A percentile compares a stretch with the other conserved stretches of the same genome.
These are phyloP conservation scores for Mycosarcoma mackinlayi DNA, from an alignment of 1,284 basidiomycete species.

Conservation along the genomic window DNA sequence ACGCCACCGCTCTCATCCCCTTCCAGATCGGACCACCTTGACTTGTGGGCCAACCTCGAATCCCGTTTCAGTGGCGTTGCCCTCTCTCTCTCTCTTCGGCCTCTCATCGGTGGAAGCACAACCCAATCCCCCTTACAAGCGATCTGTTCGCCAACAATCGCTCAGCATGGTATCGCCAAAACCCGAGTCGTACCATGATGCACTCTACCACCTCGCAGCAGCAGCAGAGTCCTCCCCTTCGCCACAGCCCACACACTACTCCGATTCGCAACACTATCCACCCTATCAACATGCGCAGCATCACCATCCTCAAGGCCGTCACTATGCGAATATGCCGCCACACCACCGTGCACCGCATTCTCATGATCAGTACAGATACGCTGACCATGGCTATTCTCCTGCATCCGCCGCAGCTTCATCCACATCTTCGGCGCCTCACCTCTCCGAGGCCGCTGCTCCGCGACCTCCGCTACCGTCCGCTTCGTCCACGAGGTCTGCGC, in stretches of 20 bases:
- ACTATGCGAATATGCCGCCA: slow-evolving; percentile 12
- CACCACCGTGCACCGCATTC: slow-evolving; percentile 17
- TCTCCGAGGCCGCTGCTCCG: background rate
- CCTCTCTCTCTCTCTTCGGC: too few relatives aligned
- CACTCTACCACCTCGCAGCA: slow-evolving; percentile 44
- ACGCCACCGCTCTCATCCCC: too few relatives aligned
- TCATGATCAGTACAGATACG: slow-evolving; percentile 29
- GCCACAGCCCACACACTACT: slow-evolving; percentile 24
- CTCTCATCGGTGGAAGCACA: too few relatives aligned
- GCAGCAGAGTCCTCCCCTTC: slow-evolving; percentile 46
- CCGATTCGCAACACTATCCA: slow-evolving; percentile 14
- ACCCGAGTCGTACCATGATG: slow-evolving; percentile 42
- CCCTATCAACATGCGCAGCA: slow-evolving; percentile 10
- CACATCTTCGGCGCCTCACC: slow-evolving; percentile 13
- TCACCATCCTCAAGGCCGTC: slow-evolving; percentile 15
- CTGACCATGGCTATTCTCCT: slow-evolving; percentile 26
- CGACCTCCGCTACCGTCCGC: slow-evolving; percentile 9
- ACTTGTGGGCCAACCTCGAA: too few relatives aligned
- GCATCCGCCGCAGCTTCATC: slow-evolving; percentile 17
- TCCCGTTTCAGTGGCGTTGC: too few relatives aligned
- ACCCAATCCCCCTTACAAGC: background rate
- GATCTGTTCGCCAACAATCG: background rate
- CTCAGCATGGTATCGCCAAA: slow-evolving; percentile 30
- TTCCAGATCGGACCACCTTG: too few relatives aligned
- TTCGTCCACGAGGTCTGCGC: slow-evolving; percentile 6